These are phyloP conservation scores for Setomelanomma holmii DNA, from an alignment of 2,329 filamentous ascomycete genomes.

Conservation along the genomic window DNA sequence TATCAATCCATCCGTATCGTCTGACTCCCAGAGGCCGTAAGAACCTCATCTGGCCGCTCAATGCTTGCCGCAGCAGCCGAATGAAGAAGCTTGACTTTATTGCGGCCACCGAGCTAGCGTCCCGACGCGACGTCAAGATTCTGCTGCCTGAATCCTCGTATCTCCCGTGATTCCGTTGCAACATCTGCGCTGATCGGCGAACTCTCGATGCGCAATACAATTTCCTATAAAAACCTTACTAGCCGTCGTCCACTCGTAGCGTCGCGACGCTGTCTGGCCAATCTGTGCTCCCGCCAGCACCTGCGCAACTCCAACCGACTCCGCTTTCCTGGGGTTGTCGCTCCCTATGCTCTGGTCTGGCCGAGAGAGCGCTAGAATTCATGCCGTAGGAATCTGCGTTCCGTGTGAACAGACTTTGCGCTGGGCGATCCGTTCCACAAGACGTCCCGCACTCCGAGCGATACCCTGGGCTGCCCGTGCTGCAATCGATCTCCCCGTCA, in stretches of 20 bases:
- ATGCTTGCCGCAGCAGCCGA: slow-evolving; percentile 47
- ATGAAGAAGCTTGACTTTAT: slow-evolving; percentile 38
- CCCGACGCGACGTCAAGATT: neutral
- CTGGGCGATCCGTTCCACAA: slow-evolving; percentile 46
- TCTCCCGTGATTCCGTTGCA: slow-evolving; percentile 25
- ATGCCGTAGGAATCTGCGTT: slow-evolving; percentile 12
- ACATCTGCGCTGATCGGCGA: slow-evolving; percentile 33
- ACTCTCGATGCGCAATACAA: slow-evolving; percentile 28
- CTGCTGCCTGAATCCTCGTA: slow-evolving; percentile 22
- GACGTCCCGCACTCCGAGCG: slow-evolving; percentile 41
- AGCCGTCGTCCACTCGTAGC: slow-evolving; percentile 14
- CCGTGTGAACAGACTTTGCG: slow-evolving; percentile 25
- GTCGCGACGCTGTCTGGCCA: slow-evolving; percentile 2
- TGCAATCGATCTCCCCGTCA: slow-evolving; percentile 44
- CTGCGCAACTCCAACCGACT: slow-evolving; percentile 18
- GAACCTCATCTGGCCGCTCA: slow-evolving; percentile 25
- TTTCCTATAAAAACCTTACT: slow-evolving; percentile 12
- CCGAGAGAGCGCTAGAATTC: slow-evolving; percentile 18
- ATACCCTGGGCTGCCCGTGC: slow-evolving; percentile 38
- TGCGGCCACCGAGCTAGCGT: slow-evolving; percentile 21
- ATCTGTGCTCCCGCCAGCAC: neutral
- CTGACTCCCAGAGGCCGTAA: slow-evolving; percentile 34
- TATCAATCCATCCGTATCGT: slow-evolving; percentile 39
- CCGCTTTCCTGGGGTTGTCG: slow-evolving; percentile 32
- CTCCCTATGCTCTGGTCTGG: slow-evolving; percentile 27